Percentiles rank a stretch among this genome's conserved stretches.
phyloP scores from a whole-genome alignment of 805 yeast species.

The Starmerella bombi region DNA sequence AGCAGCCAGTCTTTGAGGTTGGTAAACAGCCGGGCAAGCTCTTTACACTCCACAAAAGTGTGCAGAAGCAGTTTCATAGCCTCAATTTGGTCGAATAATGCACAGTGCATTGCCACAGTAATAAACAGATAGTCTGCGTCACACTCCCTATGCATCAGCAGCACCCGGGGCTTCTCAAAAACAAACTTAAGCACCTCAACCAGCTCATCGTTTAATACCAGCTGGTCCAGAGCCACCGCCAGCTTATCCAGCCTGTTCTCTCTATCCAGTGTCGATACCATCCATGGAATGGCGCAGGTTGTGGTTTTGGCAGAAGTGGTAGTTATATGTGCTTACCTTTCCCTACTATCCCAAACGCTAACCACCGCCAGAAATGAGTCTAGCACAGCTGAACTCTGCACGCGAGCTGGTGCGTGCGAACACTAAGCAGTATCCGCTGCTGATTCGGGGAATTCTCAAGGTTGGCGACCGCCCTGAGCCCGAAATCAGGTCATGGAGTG shows the following conservation, averaged over 20 bases:
- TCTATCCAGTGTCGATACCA: background rate
- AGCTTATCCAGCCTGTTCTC: background rate
- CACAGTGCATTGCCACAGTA: slow-evolving; percentile 7
- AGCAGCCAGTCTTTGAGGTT: slow-evolving; percentile 4
- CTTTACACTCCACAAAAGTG: slow-evolving; percentile 3
- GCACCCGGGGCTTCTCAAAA: background rate
- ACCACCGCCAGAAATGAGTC: too few species aligned
- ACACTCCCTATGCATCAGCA: background rate
- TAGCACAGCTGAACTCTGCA: slow-evolving; percentile 30
- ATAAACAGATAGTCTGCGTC: slow-evolving; percentile 9
- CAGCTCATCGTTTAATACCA: background rate
- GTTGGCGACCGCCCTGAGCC: slow-evolving; percentile 27
- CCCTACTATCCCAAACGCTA: too few species aligned
- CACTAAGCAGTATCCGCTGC: slow-evolving; percentile 28
- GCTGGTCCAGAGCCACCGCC: background rate
- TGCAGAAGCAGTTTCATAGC: slow-evolving; percentile 1
- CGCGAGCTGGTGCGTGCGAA: slow-evolving; percentile 26
- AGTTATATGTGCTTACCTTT: too few species aligned
- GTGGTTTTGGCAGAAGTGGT: too few species aligned
- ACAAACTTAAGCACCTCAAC: background rate
- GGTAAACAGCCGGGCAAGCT: slow-evolving; percentile 3
- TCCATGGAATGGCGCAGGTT: too few species aligned
- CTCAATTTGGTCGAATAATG: background rate
- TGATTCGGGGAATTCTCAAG: slow-evolving; percentile 29
- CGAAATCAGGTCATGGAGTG: slow-evolving; percentile 28